A percentile compares a stretch with the other conserved stretches of the same genome.
Conservation (phyloP, 2,329 filamentous ascomycete genomes). For the Pyrenophora teres region DNA sequence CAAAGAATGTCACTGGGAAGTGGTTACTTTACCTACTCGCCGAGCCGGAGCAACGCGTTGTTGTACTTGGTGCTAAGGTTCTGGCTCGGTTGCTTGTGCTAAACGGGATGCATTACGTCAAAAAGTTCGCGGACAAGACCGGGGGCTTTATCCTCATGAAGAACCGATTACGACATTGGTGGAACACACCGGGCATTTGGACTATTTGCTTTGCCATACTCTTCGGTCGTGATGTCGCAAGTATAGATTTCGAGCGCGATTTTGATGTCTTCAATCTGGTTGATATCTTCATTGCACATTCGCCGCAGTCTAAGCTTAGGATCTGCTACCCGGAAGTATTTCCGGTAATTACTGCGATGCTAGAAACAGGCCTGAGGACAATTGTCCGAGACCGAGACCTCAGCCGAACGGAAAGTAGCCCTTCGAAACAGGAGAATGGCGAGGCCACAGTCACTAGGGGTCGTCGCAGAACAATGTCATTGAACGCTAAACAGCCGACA, state of each 20-base stretch:
- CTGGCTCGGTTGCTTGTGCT: slow-evolving; percentile 81
- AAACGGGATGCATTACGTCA: slow-evolving; percentile 79
- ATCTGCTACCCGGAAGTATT: slow-evolving; percentile 79
- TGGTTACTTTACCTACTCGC: slow-evolving; percentile 92
- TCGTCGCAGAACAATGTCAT: slow-evolving; percentile 68
- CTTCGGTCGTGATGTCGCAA: slow-evolving; percentile 80
- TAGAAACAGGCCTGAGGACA: slow-evolving; percentile 77
- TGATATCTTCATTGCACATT: slow-evolving; percentile 65
- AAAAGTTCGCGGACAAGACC: slow-evolving; percentile 83
- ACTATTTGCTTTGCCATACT: slow-evolving; percentile 85
- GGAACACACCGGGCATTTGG: slow-evolving; percentile 85
- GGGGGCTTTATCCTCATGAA: slow-evolving; percentile 89
- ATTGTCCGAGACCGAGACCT: slow-evolving; percentile 44
- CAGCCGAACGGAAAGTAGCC: slow-evolving; percentile 22
- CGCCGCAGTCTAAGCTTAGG: slow-evolving; percentile 55
- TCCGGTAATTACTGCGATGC: slow-evolving; percentile 80
- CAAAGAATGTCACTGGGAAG: slow-evolving; percentile 94
- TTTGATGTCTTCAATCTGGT: slow-evolving; percentile 77
- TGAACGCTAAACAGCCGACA: slow-evolving; percentile 60
- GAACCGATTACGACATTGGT: slow-evolving; percentile 81
- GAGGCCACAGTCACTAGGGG: slow-evolving; percentile 44
- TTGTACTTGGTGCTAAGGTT: slow-evolving; percentile 80
- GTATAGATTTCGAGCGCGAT: slow-evolving; percentile 71
- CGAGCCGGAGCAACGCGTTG: slow-evolving; percentile 81
- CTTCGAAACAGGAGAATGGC: slow-evolving; percentile 22